These are phyloP conservation scores for Coniochaeta sp. DNA, from an alignment of 2,329 filamentous ascomycete genomes.

Conservation along the genomic window DNA sequence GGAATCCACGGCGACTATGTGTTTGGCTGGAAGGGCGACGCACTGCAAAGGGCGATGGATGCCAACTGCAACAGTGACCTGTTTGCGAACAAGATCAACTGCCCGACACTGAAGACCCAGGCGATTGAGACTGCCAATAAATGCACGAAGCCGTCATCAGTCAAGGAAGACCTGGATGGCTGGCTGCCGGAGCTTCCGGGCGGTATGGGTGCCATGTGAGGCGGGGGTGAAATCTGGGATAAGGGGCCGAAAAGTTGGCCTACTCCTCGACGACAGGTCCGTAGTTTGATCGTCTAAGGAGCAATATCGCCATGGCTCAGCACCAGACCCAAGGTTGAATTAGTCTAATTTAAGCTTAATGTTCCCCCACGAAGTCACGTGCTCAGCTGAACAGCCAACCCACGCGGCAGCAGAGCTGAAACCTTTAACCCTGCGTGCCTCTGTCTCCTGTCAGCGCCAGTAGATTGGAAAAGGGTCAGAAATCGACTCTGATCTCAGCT, in stretches of 20 bases:
- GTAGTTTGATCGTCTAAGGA: too few relatives aligned
- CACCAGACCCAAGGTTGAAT: too few relatives aligned
- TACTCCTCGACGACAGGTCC: too few relatives aligned
- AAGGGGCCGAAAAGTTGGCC: too few relatives aligned
- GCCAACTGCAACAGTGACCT: constrained; percentile 10
- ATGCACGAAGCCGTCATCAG: constrained; percentile 8
- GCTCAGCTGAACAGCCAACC: background rate
- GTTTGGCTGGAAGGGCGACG: constrained; percentile 11
- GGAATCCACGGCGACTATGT: constrained; percentile 11
- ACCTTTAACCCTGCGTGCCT: background rate
- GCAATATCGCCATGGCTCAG: too few relatives aligned
- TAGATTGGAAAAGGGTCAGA: background rate
- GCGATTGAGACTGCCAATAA: constrained; percentile 10
- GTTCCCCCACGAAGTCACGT: background rate
- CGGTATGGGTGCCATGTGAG: background rate
- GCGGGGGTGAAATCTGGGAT: too few relatives aligned
- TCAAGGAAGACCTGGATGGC: constrained; percentile 9
- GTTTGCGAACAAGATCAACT: too few relatives aligned
- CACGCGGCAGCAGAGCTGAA: background rate
- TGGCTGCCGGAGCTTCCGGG: constrained; percentile 3
- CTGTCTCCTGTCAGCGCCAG: background rate
- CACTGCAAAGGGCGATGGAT: constrained; percentile 9
- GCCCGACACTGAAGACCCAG: constrained; percentile 15
- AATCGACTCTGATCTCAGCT: background rate
- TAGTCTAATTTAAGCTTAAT: too few relatives aligned